Conservation (phyloP, 306 rosid genomes). For the Mimosa bimucronata region DNA sequence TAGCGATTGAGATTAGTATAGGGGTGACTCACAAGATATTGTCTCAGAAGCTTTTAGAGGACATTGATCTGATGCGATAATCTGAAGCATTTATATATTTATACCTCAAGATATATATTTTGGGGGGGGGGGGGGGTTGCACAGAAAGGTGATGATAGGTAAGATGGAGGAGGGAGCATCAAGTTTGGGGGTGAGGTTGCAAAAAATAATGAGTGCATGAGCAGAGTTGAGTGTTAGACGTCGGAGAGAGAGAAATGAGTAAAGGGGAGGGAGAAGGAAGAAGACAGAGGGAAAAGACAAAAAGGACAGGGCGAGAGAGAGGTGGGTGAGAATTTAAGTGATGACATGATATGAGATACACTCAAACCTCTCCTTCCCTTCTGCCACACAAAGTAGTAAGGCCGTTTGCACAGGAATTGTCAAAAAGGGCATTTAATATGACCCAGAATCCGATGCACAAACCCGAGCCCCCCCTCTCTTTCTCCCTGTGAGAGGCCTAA, state of each 20-base stretch:
- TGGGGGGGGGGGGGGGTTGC: background rate
- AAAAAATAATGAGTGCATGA: slow-evolving; percentile 11
- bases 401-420: slow-evolving; percentile 52
- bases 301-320: slow-evolving; percentile 35
- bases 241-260: slow-evolving; percentile 10
- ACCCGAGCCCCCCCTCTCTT: too few species aligned
- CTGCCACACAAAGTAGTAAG: slow-evolving; percentile 30
- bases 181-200: background rate
- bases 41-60: background rate
- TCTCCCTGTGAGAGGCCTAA: too few species aligned
- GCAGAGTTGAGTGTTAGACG: slow-evolving; percentile 27
- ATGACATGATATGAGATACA: slow-evolving; percentile 26
- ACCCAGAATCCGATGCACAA: slow-evolving; percentile 42
- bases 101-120: background rate
- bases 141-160: background rate
- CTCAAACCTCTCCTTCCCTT: background rate
- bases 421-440: slow-evolving; percentile 44
- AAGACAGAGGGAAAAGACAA: slow-evolving; percentile 52
- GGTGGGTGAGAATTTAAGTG: slow-evolving; percentile 43
- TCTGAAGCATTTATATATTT: background rate
- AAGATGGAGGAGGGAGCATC: background rate
- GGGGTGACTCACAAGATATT: background rate
- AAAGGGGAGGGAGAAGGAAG: slow-evolving; percentile 32
- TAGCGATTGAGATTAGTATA: background rate
- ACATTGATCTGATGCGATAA: background rate